A percentile compares a stretch with the other conserved stretches of the same genome.
Evolutionary conservation across 1,284 basidiomycete species (phyloP).

Genomic region (Microbotryum violaceum): DNA sequence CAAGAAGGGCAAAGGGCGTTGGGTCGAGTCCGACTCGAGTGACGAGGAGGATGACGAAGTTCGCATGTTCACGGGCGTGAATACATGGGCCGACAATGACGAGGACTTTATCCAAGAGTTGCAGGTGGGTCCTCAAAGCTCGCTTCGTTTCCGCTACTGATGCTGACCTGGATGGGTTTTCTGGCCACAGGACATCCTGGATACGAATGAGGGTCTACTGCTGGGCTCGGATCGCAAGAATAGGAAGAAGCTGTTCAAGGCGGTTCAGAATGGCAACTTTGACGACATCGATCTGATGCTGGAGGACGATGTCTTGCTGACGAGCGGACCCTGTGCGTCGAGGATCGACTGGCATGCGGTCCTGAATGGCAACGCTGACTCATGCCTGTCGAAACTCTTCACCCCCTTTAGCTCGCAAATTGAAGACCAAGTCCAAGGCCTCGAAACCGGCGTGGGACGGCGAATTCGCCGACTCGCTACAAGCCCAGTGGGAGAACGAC

Average conservation of each 20-base stretch:
- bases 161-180: neutral
- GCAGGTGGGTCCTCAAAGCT: conserved; percentile 15
- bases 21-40: conserved; percentile 2
- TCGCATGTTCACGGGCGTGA: conserved; percentile 13
- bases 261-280: conserved; percentile 24
- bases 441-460: conserved; percentile 14
- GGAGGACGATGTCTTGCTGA: conserved; percentile 14
- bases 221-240: conserved; percentile 14
- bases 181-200: conserved; percentile 13
- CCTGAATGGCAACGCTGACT: no score
- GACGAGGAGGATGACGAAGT: conserved; percentile 16
- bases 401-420: neutral
- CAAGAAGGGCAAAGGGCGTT: conserved; percentile 25
- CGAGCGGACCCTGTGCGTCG: conserved; percentile 7
- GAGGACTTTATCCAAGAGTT: conserved; percentile 23
- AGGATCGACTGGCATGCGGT: no score
- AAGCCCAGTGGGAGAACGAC: conserved; percentile 69
- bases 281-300: conserved; percentile 19
- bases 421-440: conserved; percentile 23
- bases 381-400: no score
- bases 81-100: conserved; percentile 25
- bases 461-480: conserved; percentile 47
- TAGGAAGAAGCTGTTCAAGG: conserved; percentile 31
- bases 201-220: conserved; percentile 20
- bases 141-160: neutral